Percentiles rank a stretch among this genome's conserved stretches.
These are phyloP conservation scores for Venturia aucupariae DNA, from an alignment of 2,329 filamentous ascomycete genomes.

Conservation along the genomic window DNA sequence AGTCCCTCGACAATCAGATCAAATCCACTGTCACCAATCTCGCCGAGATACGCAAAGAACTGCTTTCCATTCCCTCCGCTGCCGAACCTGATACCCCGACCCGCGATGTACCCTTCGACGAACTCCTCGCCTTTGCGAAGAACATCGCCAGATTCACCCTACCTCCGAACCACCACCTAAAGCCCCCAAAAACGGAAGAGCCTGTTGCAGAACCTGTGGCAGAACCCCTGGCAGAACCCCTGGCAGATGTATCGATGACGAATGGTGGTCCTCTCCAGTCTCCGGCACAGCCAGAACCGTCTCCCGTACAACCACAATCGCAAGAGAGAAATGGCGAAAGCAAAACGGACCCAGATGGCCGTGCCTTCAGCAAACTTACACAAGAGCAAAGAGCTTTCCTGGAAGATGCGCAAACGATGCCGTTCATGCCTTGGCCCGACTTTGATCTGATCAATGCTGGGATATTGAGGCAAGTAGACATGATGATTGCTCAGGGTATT, in stretches of 20 bases:
- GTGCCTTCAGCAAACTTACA: constrained; percentile 22
- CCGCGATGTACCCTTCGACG: constrained; percentile 53
- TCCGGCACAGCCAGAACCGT: background rate
- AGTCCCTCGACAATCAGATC: constrained; percentile 61
- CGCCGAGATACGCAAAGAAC: constrained; percentile 62
- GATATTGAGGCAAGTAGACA: constrained; percentile 53
- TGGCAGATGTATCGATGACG: background rate
- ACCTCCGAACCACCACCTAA: constrained; percentile 35
- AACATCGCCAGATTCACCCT: constrained; percentile 73
- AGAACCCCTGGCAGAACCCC: background rate
- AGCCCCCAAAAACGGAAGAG: background rate
- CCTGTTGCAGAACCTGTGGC: background rate
- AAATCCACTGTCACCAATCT: constrained; percentile 61
- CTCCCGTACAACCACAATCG: background rate
- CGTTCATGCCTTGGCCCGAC: constrained; percentile 69
- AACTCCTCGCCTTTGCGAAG: constrained; percentile 68
- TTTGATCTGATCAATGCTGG: constrained; percentile 61
- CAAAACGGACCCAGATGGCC: constrained; percentile 20
- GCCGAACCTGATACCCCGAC: constrained; percentile 23
- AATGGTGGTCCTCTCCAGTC: background rate
- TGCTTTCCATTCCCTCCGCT: constrained; percentile 50
- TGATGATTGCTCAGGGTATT: constrained; percentile 51
- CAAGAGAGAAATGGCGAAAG: background rate
- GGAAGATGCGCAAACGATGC: constrained; percentile 46
- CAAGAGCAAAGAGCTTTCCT: constrained; percentile 30